Evolutionary conservation across 257 asterid species (phyloP).

Genomic region (Misopates orontium): DNA sequence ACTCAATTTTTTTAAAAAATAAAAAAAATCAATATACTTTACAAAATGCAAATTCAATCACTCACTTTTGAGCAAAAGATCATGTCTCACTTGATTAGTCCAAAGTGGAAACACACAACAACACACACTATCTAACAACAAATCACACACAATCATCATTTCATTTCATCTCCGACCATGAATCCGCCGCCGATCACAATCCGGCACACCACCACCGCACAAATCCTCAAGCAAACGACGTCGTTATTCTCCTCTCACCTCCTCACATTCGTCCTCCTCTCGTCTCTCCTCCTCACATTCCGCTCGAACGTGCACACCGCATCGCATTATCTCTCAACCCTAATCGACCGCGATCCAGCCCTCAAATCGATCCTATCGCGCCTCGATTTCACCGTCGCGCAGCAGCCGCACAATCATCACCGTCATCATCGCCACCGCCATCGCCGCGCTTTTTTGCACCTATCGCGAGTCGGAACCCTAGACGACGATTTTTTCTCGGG

Average conservation of each 20-base stretch:
- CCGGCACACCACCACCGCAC: constrained; percentile 45
- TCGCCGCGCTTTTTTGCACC: constrained; percentile 84
- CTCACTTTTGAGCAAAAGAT: constrained; percentile 21
- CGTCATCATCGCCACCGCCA: constrained; percentile 40
- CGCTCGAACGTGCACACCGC: constrained; percentile 67
- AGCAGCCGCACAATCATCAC: constrained; percentile 27
- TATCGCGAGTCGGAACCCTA: constrained; percentile 80
- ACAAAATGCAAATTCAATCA: constrained; percentile 7
- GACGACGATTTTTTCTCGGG: constrained; percentile 93
- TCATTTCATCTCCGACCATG: constrained; percentile 39
- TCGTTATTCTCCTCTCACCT: constrained; percentile 49
- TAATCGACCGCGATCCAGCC: constrained; percentile 71
- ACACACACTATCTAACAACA: too few relatives aligned
- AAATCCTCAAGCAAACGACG: constrained; percentile 63
- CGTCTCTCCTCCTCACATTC: constrained; percentile 61
- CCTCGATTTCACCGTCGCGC: constrained; percentile 50
- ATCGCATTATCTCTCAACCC: constrained; percentile 70
- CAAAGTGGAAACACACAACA: constrained; percentile 13
- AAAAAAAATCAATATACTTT: too few relatives aligned
- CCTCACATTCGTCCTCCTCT: constrained; percentile 59
- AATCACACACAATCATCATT: not conserved
- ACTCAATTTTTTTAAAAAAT: constrained; percentile 27
- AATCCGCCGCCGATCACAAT: constrained; percentile 37
- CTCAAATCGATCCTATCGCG: constrained; percentile 70
- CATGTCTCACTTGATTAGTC: constrained; percentile 5